A percentile compares a stretch with the other conserved stretches of the same genome.
Evolutionary conservation across 257 asterid species (phyloP).

Genomic region (Anisodus acutangulus): DNA sequence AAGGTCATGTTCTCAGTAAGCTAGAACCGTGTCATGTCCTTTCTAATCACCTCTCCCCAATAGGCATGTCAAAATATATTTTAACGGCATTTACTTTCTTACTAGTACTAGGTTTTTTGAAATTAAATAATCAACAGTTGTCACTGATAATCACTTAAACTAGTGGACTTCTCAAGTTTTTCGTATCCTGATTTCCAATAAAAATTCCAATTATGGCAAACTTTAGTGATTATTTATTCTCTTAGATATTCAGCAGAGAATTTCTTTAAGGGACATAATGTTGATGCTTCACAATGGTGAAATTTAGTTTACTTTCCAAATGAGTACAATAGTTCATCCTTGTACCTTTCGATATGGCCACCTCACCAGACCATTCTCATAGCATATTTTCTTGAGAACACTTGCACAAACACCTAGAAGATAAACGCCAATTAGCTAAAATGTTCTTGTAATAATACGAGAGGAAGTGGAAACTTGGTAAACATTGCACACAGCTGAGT

Average conservation of each 20-base stretch:
- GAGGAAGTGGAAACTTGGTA: neutral
- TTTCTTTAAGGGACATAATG: neutral
- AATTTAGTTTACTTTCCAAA: neutral
- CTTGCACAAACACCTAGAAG: slow-evolving; percentile 66
- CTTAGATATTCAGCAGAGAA: neutral
- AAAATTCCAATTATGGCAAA: neutral
- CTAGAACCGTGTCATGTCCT: too few relatives aligned
- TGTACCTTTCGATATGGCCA: slow-evolving; percentile 72
- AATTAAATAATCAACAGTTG: neutral
- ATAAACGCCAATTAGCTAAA: slow-evolving; percentile 25
- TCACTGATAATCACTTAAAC: neutral
- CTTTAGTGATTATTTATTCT: neutral
- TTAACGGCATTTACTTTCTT: neutral
- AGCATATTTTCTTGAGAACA: slow-evolving; percentile 64
- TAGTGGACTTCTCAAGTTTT: neutral
- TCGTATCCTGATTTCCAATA: neutral
- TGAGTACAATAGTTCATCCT: neutral
- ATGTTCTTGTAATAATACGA: neutral
- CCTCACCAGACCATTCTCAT: slow-evolving; percentile 66
- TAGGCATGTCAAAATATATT: neutral
- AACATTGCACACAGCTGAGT: slow-evolving; percentile 4
- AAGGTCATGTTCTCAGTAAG: too few relatives aligned
- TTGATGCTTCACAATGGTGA: slow-evolving; percentile 1
- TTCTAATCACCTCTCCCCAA: too few relatives aligned
- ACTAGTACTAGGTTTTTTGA: neutral